Percentiles rank a stretch among this genome's conserved stretches.
Conservation (phyloP, 805 yeast species). For the Yarrowia sp. region DNA sequence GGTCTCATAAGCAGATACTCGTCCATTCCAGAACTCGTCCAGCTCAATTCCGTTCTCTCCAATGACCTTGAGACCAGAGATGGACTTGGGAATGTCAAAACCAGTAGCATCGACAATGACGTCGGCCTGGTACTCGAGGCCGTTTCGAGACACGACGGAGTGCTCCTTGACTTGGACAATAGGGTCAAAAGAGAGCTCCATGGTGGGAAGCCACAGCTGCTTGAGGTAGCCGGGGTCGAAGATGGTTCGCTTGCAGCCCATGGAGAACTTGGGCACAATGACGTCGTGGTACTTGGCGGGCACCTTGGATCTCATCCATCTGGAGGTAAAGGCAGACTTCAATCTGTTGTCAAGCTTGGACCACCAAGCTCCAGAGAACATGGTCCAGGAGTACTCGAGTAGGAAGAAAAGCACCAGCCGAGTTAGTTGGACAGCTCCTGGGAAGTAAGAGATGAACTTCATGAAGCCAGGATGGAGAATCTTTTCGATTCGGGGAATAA, state of each 20-base stretch:
- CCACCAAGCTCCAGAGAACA: conserved; percentile 25
- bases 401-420: conserved; percentile 26
- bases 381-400: conserved; percentile 25
- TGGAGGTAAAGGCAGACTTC: neutral
- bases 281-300: conserved; percentile 15
- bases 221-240: conserved; percentile 28
- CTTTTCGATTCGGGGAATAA: conserved; percentile 26
- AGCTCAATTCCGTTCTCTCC: conserved; percentile 26
- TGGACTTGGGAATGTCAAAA: conserved; percentile 25
- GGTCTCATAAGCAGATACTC: conserved; percentile 28
- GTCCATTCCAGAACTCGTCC: conserved; percentile 9
- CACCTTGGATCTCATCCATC: conserved; percentile 14
- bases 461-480: conserved; percentile 6
- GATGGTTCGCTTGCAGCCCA: conserved; percentile 29
- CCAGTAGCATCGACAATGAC: conserved; percentile 30
- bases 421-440: conserved; percentile 2
- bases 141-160: conserved; percentile 26
- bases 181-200: conserved; percentile 27
- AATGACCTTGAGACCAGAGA: conserved; percentile 11
- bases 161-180: conserved; percentile 27
- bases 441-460: neutral
- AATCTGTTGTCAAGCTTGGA: conserved; percentile 1
- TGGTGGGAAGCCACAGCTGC: conserved; percentile 20
- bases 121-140: conserved; percentile 29
- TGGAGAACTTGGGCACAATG: conserved; percentile 27